Percentiles rank a stretch among this genome's conserved stretches.
Conservation (phyloP, 169 alveolate species). For the Condylostoma magnum region DNA sequence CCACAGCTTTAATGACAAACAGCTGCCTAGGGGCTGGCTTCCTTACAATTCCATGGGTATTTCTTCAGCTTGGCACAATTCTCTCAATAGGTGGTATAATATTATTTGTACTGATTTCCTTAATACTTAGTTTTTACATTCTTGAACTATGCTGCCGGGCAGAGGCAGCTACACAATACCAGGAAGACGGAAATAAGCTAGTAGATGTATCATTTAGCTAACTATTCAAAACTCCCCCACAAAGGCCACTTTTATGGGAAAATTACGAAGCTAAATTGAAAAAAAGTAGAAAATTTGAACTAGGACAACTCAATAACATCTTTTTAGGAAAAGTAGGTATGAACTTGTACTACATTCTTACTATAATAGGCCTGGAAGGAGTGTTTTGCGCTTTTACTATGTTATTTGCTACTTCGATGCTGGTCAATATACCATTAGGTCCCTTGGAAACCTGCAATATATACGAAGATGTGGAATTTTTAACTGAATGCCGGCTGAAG, state of each 20-base stretch:
- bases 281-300: not conserved
- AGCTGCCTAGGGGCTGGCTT: constrained; percentile 29
- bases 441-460: constrained; percentile 1
- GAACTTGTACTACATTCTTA: not conserved
- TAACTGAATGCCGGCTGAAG: not conserved
- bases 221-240: not conserved
- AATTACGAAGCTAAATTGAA: not conserved
- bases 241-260: not conserved
- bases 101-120: not conserved
- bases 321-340: not conserved
- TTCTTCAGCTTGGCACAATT: not conserved
- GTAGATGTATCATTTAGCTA: not conserved
- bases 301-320: not conserved
- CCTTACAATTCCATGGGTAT: constrained; percentile 26
- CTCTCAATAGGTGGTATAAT: not conserved
- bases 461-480: not conserved
- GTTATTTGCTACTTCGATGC: constrained; percentile 8
- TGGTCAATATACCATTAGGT: constrained; percentile 21
- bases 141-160: constrained; percentile 8
- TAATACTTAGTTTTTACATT: not conserved
- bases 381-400: not conserved
- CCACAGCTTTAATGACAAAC: constrained; percentile 5
- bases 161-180: not conserved
- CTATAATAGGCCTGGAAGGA: not conserved
- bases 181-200: constrained; percentile 3